phyloP scores from a whole-genome alignment of 2,329 filamentous ascomycete species.

The Beauveria sp. region DNA sequence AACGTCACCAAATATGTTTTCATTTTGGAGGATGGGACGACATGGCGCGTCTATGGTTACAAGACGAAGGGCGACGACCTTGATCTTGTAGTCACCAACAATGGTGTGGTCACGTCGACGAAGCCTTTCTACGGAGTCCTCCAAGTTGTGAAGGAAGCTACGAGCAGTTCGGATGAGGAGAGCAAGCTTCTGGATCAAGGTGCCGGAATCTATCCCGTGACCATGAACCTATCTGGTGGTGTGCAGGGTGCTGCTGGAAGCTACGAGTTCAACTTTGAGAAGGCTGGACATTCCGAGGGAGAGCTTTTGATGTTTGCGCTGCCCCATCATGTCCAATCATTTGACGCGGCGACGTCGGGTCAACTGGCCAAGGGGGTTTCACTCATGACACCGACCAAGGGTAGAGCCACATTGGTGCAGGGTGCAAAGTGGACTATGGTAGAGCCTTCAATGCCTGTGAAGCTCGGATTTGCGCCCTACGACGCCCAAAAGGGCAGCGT shows the following conservation, averaged over 20 bases:
- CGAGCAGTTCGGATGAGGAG: constrained; percentile 40
- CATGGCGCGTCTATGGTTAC: constrained; percentile 76
- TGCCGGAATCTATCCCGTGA: constrained; percentile 65
- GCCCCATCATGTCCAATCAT: constrained; percentile 76
- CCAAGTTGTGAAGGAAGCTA: constrained; percentile 72
- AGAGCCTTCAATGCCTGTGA: constrained; percentile 63
- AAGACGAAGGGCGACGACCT: constrained; percentile 51
- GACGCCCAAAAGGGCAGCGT: constrained; percentile 43
- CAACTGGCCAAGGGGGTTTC: constrained; percentile 43
- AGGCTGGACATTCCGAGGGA: constrained; percentile 52
- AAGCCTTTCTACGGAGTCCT: constrained; percentile 67
- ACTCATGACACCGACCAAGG: constrained; percentile 80
- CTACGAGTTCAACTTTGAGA: constrained; percentile 70
- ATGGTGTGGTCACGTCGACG: constrained; percentile 56
- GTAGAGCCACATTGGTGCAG: constrained; percentile 63
- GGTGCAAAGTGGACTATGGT: constrained; percentile 71
- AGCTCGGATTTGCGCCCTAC: constrained; percentile 77
- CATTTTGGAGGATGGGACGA: constrained; percentile 60
- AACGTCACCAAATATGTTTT: constrained; percentile 71
- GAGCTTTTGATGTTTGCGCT: constrained; percentile 78
- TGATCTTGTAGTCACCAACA: constrained; percentile 60
- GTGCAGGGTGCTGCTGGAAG: constrained; percentile 52
- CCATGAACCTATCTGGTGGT: constrained; percentile 56
- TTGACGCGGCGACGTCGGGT: constrained; percentile 51
- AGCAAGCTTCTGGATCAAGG: constrained; percentile 61